These are phyloP conservation scores for Scheffersomyces lignicola DNA, from an alignment of 1,139 yeast species.

Conservation along the genomic window DNA sequence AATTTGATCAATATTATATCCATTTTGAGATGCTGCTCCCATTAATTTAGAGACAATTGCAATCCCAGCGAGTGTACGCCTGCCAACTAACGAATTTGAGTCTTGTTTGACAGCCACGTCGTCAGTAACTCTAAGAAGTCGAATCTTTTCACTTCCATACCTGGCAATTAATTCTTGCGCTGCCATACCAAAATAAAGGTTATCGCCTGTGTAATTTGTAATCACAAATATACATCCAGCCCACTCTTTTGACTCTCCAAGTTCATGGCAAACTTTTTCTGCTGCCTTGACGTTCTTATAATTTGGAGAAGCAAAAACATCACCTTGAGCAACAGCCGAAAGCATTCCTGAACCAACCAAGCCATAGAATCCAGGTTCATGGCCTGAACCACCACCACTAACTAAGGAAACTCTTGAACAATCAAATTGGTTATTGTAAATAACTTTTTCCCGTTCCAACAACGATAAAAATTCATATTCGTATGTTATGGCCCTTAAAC, in stretches of 20 bases:
- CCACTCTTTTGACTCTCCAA: conserved; percentile 8
- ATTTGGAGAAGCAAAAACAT: conserved; percentile 46
- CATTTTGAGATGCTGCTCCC: conserved; percentile 46
- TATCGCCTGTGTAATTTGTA: conserved; percentile 35
- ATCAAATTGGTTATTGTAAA: conserved; percentile 31
- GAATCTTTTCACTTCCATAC: conserved; percentile 20
- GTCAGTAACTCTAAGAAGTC: conserved; percentile 33
- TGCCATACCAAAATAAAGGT: conserved; percentile 35
- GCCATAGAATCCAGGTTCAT: conserved; percentile 49
- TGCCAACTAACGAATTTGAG: conserved; percentile 46
- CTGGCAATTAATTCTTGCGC: conserved; percentile 30
- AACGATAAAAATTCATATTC: conserved; percentile 16
- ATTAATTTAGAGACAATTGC: conserved; percentile 42
- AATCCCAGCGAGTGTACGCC: conserved; percentile 51
- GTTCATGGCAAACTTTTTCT: conserved; percentile 22
- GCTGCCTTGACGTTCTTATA: conserved; percentile 43
- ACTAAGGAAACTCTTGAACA: conserved; percentile 30
- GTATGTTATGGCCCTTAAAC: conserved; percentile 18
- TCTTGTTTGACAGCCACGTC: conserved; percentile 49
- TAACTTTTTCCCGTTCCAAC: conserved; percentile 33
- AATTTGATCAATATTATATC: conserved; percentile 32
- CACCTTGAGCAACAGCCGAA: conserved; percentile 47
- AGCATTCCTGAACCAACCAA: conserved; percentile 47
- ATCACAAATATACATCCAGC: conserved; percentile 24
- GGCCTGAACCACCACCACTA: conserved; percentile 50